Evolutionary conservation across 306 rosid genomes (phyloP).

Genomic region (Quercus rubra): DNA sequence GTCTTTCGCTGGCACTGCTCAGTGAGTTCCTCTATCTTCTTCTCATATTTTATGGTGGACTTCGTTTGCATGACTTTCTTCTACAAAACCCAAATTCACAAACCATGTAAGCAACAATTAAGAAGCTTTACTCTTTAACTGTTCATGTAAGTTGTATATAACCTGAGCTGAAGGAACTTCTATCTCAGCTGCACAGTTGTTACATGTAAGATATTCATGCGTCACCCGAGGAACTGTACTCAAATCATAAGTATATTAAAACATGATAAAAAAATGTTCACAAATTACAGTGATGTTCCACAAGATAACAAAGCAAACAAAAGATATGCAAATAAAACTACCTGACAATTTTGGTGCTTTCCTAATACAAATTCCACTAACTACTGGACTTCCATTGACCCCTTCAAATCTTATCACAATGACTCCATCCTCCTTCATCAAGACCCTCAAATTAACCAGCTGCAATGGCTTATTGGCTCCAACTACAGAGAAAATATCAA

Average conservation of each 20-base stretch:
- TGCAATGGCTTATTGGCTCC: constrained; percentile 86
- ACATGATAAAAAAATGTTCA: neutral
- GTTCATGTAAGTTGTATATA: constrained; percentile 26
- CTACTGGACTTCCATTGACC: constrained; percentile 64
- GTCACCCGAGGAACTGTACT: constrained; percentile 47
- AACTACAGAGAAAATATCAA: constrained; percentile 71
- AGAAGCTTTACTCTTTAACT: constrained; percentile 18
- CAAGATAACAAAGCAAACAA: constrained; percentile 1
- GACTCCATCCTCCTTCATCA: constrained; percentile 59
- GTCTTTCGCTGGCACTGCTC: constrained; percentile 62
- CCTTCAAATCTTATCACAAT: constrained; percentile 72
- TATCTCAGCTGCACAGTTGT: constrained; percentile 51
- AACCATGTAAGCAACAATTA: constrained; percentile 26
- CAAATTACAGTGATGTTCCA: neutral
- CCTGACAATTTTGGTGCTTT: constrained; percentile 48
- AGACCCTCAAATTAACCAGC: constrained; percentile 50
- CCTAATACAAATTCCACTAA: constrained; percentile 80
- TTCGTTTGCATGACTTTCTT: constrained; percentile 62
- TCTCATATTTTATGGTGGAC: constrained; percentile 61
- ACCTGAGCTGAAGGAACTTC: constrained; percentile 80
- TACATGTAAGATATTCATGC: constrained; percentile 50
- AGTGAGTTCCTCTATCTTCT: constrained; percentile 67
- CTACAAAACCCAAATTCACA: constrained; percentile 42
- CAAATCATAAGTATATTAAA: constrained; percentile 2
- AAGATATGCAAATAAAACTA: constrained; percentile 19